Evolutionary conservation across 2,329 filamentous ascomycete species (phyloP).

Genomic region (Epichloe baconii): DNA sequence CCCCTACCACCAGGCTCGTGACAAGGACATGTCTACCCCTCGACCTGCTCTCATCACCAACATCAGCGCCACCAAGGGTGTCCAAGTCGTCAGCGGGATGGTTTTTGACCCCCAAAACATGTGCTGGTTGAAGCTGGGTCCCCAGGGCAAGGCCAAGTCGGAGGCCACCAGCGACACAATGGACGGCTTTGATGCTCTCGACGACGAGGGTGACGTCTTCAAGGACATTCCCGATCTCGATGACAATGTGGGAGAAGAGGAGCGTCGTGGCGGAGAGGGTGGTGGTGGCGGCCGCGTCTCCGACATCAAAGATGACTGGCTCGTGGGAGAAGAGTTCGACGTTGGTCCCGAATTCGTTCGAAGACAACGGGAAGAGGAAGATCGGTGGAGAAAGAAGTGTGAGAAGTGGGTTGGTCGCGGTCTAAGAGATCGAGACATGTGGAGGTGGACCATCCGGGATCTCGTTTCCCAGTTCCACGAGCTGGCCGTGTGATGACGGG

Average conservation of each 20-base stretch:
- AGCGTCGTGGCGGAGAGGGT: slow-evolving; percentile 27
- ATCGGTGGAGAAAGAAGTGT: slow-evolving; percentile 78
- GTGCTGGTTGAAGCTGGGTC: slow-evolving; percentile 82
- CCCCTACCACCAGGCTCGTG: slow-evolving; percentile 29
- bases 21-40: slow-evolving; percentile 47
- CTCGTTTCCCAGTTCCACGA: slow-evolving; percentile 35
- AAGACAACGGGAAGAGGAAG: slow-evolving; percentile 82
- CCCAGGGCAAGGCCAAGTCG: slow-evolving; percentile 31
- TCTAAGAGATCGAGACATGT: slow-evolving; percentile 43
- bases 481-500: slow-evolving; percentile 7
- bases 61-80: slow-evolving; percentile 68
- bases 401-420: slow-evolving; percentile 65
- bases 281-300: slow-evolving; percentile 29
- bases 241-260: slow-evolving; percentile 44
- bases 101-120: slow-evolving; percentile 94
- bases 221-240: slow-evolving; percentile 89
- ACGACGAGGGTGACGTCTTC: slow-evolving; percentile 78
- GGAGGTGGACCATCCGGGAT: slow-evolving; percentile 67
- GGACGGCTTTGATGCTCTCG: slow-evolving; percentile 55
- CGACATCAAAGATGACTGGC: slow-evolving; percentile 62
- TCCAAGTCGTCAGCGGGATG: slow-evolving; percentile 96
- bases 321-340: slow-evolving; percentile 93
- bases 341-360: slow-evolving; percentile 89
- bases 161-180: slow-evolving; percentile 41
- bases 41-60: slow-evolving; percentile 80